Evolutionary conservation across 2,329 filamentous ascomycete species (phyloP), one percentile per base, ranked within the genome.

Genomic region (Neonectria punicea): DNA sequence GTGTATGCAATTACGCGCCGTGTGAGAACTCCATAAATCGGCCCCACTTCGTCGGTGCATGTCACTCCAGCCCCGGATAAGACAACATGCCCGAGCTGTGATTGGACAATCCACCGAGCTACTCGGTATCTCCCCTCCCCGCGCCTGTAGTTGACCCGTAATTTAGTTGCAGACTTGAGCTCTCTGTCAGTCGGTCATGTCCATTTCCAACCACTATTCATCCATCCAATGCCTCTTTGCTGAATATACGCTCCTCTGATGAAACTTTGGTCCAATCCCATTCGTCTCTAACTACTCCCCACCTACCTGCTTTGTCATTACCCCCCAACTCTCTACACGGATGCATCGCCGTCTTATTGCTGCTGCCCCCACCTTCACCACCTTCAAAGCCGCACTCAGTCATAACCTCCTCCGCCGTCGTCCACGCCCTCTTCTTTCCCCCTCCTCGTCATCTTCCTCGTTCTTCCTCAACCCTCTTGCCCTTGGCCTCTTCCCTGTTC

Each of bases 271-370:
- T 58, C n/a, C 30, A 59, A 47, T 54, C 39, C 55, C 44, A 25
- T 25, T 65, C 57, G 22, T 67, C 55, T 47, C 47, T 59, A 49
- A 25, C 63, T 20, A 43, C n/a, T 20, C 18, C 18, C n/a, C 39
- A 18, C 34, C 8, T 41, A 18, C 34, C 8, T 41, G n/a, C 70
- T 66, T 58, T 63, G 68, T 69, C 67, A 53, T 54, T 34, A 16
- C 2, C 44, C 32, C 34, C 34, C 49, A 59, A 49, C 58, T 63
- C 58, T 51, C 58, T 61, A 58, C 59, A 54, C 67, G 60, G 58
- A 73, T 73, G 71, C 72, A 59, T 58, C 68, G 68, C 44, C 60
- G 53, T 43, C 53, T 69, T 43, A 63, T 73, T 63, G 67, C 61
- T 53, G 59, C 53, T 41, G 54, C 61, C 47, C 65, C 65, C 58